Evolutionary conservation across 768 basidiomycete species (phyloP).

Genomic region (Gloeostereum incarnatum): DNA sequence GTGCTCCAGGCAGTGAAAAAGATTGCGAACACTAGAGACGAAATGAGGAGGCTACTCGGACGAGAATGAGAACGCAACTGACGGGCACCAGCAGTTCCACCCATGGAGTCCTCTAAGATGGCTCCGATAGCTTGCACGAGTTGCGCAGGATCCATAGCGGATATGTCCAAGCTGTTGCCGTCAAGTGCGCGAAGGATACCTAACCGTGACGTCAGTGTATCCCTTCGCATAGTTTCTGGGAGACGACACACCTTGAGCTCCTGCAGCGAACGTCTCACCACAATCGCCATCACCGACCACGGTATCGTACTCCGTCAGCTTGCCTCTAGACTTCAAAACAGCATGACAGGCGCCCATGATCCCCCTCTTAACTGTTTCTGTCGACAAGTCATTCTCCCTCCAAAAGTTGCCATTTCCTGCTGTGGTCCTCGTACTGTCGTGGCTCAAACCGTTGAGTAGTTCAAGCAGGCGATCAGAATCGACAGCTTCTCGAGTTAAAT

Average conservation of each 20-base stretch:
- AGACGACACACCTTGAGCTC: slow-evolving; percentile 22
- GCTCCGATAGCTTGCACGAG: slow-evolving; percentile 25
- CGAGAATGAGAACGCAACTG: slow-evolving; percentile 13
- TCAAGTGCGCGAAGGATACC: slow-evolving; percentile 24
- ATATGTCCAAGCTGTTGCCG: slow-evolving; percentile 13
- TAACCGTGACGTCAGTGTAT: slow-evolving; percentile 4
- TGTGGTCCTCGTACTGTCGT: neutral
- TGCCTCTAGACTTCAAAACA: slow-evolving; percentile 35
- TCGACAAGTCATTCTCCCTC: slow-evolving; percentile 1
- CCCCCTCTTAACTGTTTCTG: slow-evolving; percentile 14
- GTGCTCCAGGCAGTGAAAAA: slow-evolving; percentile 29
- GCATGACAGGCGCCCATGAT: slow-evolving; percentile 28
- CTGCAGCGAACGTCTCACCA: slow-evolving; percentile 46
- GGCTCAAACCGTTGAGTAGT: neutral
- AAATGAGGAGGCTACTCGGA: neutral
- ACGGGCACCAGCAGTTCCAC: slow-evolving; percentile 46
- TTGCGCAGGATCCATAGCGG: slow-evolving; percentile 8
- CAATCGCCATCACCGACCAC: slow-evolving; percentile 59
- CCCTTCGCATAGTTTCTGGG: neutral
- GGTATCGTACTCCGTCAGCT: slow-evolving; percentile 51
- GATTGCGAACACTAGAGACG: slow-evolving; percentile 29
- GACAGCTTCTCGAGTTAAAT: neutral
- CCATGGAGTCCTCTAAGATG: slow-evolving; percentile 42
- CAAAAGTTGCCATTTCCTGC: neutral
- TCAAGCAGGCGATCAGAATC: neutral